Percentiles rank a stretch among this genome's conserved stretches.
Evolutionary conservation across 2,329 filamentous ascomycete genomes (phyloP).

Genomic region (Penicillium psychrosexuale): DNA sequence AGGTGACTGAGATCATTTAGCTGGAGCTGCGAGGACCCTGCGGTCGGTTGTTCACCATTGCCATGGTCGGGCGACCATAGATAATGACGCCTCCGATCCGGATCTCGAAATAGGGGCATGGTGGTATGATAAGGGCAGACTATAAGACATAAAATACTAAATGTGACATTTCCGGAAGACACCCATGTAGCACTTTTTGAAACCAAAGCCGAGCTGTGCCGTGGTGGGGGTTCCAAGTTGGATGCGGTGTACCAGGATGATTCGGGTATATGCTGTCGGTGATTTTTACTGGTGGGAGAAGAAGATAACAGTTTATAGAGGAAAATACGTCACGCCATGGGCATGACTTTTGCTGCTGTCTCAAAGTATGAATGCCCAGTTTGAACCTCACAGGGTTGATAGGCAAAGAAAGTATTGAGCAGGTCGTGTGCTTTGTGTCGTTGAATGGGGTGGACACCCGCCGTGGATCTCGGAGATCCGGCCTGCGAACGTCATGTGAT

Average conservation of each 20-base stretch:
- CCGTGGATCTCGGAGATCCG: conserved; percentile 10
- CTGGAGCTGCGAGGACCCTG: conserved; percentile 14
- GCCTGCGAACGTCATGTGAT: conserved; percentile 12
- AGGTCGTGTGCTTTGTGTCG: not conserved
- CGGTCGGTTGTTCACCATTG: conserved; percentile 11
- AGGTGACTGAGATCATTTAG: conserved; percentile 9
- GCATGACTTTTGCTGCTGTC: not conserved
- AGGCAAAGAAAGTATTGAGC: not conserved
- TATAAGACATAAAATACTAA: conserved; percentile 14
- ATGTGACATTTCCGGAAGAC: conserved; percentile 27
- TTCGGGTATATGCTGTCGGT: conserved; percentile 14
- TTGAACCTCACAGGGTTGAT: not conserved
- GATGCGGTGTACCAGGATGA: conserved; percentile 24
- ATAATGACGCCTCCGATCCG: conserved; percentile 31
- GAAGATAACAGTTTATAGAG: conserved; percentile 10
- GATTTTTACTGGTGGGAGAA: conserved; percentile 15
- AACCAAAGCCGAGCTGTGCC: conserved; percentile 13
- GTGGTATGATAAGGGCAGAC: conserved; percentile 19
- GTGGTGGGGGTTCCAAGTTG: conserved; percentile 15
- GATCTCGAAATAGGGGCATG: conserved; percentile 38
- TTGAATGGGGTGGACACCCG: conserved; percentile 3
- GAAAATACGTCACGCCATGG: not conserved
- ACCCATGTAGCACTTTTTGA: conserved; percentile 12
- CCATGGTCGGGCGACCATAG: conserved; percentile 25
- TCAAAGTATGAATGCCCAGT: not conserved